Percentiles rank a stretch among this genome's conserved stretches.
These are phyloP conservation scores for Pseudonitzschia pungens DNA, from an alignment of 108 stramenopile species.

Conservation along the genomic window DNA sequence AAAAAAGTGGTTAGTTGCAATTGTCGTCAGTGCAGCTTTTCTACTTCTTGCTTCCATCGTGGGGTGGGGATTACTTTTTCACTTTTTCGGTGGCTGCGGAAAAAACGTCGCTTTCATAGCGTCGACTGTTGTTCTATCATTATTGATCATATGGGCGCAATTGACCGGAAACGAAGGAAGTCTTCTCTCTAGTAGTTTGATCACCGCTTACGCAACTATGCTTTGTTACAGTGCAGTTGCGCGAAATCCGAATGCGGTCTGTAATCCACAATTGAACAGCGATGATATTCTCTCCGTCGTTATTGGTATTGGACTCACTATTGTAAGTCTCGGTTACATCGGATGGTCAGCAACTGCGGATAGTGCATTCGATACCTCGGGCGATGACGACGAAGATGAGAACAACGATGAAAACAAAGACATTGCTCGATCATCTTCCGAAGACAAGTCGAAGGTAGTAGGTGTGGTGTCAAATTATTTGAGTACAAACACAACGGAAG, in stretches of 20 bases:
- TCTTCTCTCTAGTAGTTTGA: constrained; percentile 78
- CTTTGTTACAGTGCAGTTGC: constrained; percentile 78
- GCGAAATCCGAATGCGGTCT: constrained; percentile 70
- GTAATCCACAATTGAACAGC: constrained; percentile 84
- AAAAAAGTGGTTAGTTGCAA: constrained; percentile 79
- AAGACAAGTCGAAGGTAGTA: constrained; percentile 32
- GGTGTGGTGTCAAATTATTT: constrained; percentile 54
- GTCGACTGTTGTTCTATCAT: constrained; percentile 67
- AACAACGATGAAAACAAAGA: background rate
- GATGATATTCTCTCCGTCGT: constrained; percentile 65
- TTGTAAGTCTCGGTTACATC: constrained; percentile 81
- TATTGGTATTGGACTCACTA: constrained; percentile 73
- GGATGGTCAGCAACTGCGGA: constrained; percentile 73
- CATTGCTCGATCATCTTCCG: background rate
- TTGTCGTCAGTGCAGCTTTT: constrained; percentile 65
- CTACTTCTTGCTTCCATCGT: constrained; percentile 65
- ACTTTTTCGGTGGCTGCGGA: constrained; percentile 78
- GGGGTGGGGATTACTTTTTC: constrained; percentile 75
- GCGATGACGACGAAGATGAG: constrained; percentile 5
- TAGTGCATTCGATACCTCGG: constrained; percentile 14
- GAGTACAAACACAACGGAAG: constrained; percentile 4
- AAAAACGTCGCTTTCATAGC: constrained; percentile 81
- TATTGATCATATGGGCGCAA: constrained; percentile 66
- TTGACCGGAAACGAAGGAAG: constrained; percentile 72
- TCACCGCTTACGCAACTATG: constrained; percentile 84